Percentiles rank a stretch among this genome's conserved stretches.
These are phyloP conservation scores for Cyathus striatus DNA, from an alignment of 768 basidiomycete species.

Conservation along the genomic window DNA sequence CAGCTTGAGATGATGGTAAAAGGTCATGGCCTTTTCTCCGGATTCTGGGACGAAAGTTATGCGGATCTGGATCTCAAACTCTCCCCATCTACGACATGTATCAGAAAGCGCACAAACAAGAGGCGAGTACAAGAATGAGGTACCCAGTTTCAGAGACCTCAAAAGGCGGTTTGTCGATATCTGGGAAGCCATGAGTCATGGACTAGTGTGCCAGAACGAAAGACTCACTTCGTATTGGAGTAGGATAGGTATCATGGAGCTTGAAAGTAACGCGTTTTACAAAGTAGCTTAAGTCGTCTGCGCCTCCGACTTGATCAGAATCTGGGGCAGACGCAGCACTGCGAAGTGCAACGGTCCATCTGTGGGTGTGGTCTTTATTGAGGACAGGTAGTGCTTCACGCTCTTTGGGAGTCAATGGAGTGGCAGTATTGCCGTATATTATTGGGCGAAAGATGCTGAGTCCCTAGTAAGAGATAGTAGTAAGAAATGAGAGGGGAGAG, in stretches of 20 bases:
- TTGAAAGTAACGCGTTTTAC: slow-evolving; percentile 97
- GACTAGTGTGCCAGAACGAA: slow-evolving; percentile 2
- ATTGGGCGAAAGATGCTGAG: slow-evolving; percentile 85
- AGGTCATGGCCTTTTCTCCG: slow-evolving; percentile 81
- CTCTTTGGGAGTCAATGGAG: slow-evolving; percentile 71
- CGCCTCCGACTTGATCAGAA: slow-evolving; percentile 79
- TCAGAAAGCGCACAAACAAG: slow-evolving; percentile 1
- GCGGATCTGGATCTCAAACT: slow-evolving; percentile 93
- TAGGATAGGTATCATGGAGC: slow-evolving; percentile 93
- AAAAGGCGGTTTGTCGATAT: slow-evolving; percentile 89
- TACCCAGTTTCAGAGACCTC: slow-evolving; percentile 95
- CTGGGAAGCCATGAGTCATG: slow-evolving; percentile 32
- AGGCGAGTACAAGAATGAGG: slow-evolving; percentile 10
- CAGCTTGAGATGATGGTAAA: slow-evolving; percentile 93
- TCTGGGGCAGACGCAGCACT: slow-evolving; percentile 75
- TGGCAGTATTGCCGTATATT: slow-evolving; percentile 93
- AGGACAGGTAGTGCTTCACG: slow-evolving; percentile 43
- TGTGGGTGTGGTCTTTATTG: slow-evolving; percentile 84
- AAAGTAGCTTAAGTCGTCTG: slow-evolving; percentile 86
- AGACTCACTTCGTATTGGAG: slow-evolving; percentile 79
- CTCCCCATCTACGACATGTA: slow-evolving; percentile 78
- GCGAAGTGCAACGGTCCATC: slow-evolving; percentile 94
- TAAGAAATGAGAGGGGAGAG: too few species aligned
- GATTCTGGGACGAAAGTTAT: slow-evolving; percentile 88
- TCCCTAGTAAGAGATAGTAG: too few species aligned